Percentiles rank a stretch among this genome's conserved stretches.
Evolutionary conservation across 371 early-diverging fungal genomes (phyloP).

Genomic region (Circinella umbellata): DNA sequence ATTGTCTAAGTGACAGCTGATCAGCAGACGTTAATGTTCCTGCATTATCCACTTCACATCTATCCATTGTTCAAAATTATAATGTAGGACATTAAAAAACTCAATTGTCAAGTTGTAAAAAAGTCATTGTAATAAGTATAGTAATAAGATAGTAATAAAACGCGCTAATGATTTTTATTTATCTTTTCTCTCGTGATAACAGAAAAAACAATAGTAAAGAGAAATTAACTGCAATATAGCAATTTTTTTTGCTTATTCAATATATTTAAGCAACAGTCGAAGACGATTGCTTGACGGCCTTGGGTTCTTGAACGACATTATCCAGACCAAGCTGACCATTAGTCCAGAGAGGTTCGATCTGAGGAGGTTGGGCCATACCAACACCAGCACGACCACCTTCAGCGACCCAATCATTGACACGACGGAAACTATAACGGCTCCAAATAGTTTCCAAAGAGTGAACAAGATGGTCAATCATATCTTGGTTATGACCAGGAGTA

Average conservation of each 20-base stretch:
- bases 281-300: conserved; percentile 10
- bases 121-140: too few species aligned
- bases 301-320: conserved; percentile 9
- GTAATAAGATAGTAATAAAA: too few species aligned
- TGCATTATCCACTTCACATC: too few species aligned
- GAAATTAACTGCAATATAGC: too few species aligned
- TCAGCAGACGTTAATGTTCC: too few species aligned
- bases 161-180: too few species aligned
- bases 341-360: conserved; percentile 66
- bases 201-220: too few species aligned
- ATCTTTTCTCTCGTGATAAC: too few species aligned
- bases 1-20: too few species aligned
- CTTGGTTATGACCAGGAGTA: conserved; percentile 88
- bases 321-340: conserved; percentile 60
- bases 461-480: conserved; percentile 85
- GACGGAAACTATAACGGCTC: conserved; percentile 84
- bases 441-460: conserved; percentile 87
- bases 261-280: not conserved
- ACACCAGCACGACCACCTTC: conserved; percentile 92
- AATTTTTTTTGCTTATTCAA: conserved; percentile 28
- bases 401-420: conserved; percentile 82
- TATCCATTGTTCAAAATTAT: too few species aligned
- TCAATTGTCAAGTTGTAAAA: too few species aligned
- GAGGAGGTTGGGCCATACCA: conserved; percentile 51
- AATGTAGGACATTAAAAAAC: too few species aligned